These are phyloP conservation scores for Lentinula aciculospora DNA, from an alignment of 768 basidiomycete species.

Conservation along the genomic window DNA sequence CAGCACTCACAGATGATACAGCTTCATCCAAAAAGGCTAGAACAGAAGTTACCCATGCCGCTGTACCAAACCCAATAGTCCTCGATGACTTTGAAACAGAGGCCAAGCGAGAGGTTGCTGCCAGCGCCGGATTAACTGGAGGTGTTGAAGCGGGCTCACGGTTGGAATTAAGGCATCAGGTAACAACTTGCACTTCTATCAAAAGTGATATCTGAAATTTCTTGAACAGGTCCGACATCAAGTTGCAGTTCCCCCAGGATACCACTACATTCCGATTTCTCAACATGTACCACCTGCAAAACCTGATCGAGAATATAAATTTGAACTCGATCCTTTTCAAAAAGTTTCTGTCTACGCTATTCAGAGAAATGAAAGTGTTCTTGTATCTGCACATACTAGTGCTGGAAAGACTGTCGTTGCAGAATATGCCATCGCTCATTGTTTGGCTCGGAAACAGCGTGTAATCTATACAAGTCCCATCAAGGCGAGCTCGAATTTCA, in stretches of 20 bases:
- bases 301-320: constrained; percentile 91
- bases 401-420: constrained; percentile 99
- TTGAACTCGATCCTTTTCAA: constrained; percentile 96
- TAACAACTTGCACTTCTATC: constrained; percentile 20
- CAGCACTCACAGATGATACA: constrained; percentile 28
- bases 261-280: constrained; percentile 85
- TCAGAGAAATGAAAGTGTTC: constrained; percentile 93
- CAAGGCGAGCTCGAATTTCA: constrained; percentile 64
- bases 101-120: constrained; percentile 86
- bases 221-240: constrained; percentile 79
- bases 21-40: constrained; percentile 40
- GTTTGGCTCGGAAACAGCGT: constrained; percentile 87
- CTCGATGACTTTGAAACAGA: constrained; percentile 95
- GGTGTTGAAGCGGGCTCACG: constrained; percentile 60
- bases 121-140: constrained; percentile 82
- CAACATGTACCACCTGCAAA: constrained; percentile 88
- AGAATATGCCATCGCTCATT: constrained; percentile 98
- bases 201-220: neutral
- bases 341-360: constrained; percentile 92
- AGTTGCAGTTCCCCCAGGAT: constrained; percentile 92
- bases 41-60: neutral
- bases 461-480: constrained; percentile 99
- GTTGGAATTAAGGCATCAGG: constrained; percentile 80
- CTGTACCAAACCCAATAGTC: constrained; percentile 59
- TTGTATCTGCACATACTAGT: constrained; percentile 98